Base-by-base conservation (phyloP, 139 green algal species). In the Coccomyxa sp. region DNA sequence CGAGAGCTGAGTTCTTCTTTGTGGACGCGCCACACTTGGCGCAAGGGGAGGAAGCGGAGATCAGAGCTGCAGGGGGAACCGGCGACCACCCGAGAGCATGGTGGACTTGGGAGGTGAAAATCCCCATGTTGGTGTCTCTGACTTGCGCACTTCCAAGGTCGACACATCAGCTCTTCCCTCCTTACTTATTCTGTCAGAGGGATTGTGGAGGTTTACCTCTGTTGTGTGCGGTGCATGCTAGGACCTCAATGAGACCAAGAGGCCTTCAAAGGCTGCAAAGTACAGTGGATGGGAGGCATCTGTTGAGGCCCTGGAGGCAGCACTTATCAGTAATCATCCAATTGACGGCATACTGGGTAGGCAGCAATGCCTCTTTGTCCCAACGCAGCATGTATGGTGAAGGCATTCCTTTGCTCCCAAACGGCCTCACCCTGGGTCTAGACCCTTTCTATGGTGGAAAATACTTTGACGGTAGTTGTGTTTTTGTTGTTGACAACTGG, bases 1-100 rank as follows among this genome's bases (percentile, higher is more conserved):
- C 66, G 28, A 76, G 89, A 10, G 85, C 88, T 10, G 89, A 96
- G 76, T 95, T 95, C 67, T 31, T 91, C 1, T 96, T 94, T 76
- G 67, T 94, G 30, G 92, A 96, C 59, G 93, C 88, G 0, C 93
- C 92, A 0, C 84, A 88, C 63, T 15, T 79, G 57, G 84, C 84
- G 0, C 68, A 79, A 21, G 60, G 77, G 17, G 71, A 80, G 27
- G 27, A 82, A 57, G 63, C 32, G 0, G 75, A 85, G 14, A 31
- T 60, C 0, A 74, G 81, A 25, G 74, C 27, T 28, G 82, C 58
- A 60, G 86, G 83, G 38, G 78, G 28, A 17, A 12, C 78, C 13
- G 15, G 10, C 0, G 60, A 66, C 17, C 27, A 25, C 79, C 58
- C 60, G 12, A 59, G 31, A 60, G 31, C 76, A 15, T 80, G 76